Percentiles rank a stretch among this genome's conserved stretches.
These are phyloP conservation scores for Linum lewisii DNA, from an alignment of 345 rosid species.

Conservation along the genomic window DNA sequence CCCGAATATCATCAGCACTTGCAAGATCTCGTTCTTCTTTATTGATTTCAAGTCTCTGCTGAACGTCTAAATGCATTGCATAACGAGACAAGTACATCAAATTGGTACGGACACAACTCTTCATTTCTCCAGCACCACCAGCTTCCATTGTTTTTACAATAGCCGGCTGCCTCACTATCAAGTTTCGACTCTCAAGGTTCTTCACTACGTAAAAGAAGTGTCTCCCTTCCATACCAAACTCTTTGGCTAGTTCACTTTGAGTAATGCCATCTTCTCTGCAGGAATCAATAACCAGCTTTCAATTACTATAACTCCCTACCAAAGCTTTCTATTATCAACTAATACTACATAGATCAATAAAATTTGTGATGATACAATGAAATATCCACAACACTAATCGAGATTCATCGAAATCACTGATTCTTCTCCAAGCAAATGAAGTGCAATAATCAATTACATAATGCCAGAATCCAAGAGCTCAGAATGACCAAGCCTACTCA, in stretches of 20 bases:
- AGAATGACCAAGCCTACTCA: not conserved
- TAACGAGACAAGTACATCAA: constrained; percentile 61
- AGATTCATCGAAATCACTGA: too few relatives aligned
- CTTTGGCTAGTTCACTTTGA: constrained; percentile 70
- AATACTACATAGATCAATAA: too few relatives aligned
- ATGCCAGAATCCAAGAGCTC: too few relatives aligned
- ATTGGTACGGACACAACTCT: constrained; percentile 47
- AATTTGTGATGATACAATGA: too few relatives aligned
- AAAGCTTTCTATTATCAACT: not conserved
- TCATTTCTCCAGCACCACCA: constrained; percentile 52
- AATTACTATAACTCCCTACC: not conserved
- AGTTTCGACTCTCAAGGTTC: constrained; percentile 64
- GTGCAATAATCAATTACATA: too few relatives aligned
- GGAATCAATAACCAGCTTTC: not conserved
- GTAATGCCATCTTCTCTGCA: constrained; percentile 67
- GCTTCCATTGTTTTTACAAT: constrained; percentile 63
- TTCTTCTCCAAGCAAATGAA: too few relatives aligned
- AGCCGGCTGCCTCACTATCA: constrained; percentile 68
- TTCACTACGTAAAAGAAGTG: constrained; percentile 55
- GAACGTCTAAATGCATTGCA: constrained; percentile 66
- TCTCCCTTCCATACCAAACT: constrained; percentile 60
- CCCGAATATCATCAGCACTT: constrained; percentile 16
- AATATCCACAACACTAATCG: too few relatives aligned
- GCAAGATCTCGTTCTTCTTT: constrained; percentile 38
- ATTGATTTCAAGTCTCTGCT: constrained; percentile 63